These are phyloP conservation scores for Spathaspora jeffriesii DNA, from an alignment of 1,139 yeast species.

Conservation along the genomic window DNA sequence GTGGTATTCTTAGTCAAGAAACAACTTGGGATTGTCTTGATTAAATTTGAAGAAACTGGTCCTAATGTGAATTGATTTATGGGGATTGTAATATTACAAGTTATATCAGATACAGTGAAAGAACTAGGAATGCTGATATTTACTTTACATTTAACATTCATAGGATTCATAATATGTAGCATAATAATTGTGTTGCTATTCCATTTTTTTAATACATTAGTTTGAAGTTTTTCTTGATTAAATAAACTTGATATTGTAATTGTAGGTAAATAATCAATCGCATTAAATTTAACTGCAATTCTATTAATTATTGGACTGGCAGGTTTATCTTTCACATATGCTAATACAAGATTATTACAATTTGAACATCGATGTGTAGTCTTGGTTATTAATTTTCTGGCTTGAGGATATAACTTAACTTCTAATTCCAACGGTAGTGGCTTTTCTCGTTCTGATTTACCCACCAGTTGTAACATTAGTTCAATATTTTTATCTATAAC, in stretches of 20 bases:
- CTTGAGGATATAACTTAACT: constrained; percentile 20
- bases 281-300: constrained; percentile 29
- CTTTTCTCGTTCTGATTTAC: neutral
- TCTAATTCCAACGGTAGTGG: neutral
- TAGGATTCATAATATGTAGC: constrained; percentile 33
- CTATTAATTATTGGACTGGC: constrained; percentile 28
- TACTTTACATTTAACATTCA: constrained; percentile 8
- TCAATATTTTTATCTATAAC: constrained; percentile 10
- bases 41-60: constrained; percentile 2
- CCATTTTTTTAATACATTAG: constrained; percentile 11
- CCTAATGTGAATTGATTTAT: constrained; percentile 18
- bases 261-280: constrained; percentile 34
- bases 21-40: constrained; percentile 31
- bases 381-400: constrained; percentile 26
- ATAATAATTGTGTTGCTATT: constrained; percentile 16
- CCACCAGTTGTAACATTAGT: constrained; percentile 5
- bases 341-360: constrained; percentile 27
- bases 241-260: constrained; percentile 7
- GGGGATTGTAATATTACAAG: constrained; percentile 24
- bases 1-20: constrained; percentile 29
- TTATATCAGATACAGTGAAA: constrained; percentile 8
- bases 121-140: constrained; percentile 13
- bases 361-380: constrained; percentile 25
- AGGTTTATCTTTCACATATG: constrained; percentile 25
- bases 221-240: constrained; percentile 4